These are phyloP conservation scores for Daldinia caldariorum DNA, from an alignment of 495 filamentous ascomycete genomes.

Conservation along the genomic window DNA sequence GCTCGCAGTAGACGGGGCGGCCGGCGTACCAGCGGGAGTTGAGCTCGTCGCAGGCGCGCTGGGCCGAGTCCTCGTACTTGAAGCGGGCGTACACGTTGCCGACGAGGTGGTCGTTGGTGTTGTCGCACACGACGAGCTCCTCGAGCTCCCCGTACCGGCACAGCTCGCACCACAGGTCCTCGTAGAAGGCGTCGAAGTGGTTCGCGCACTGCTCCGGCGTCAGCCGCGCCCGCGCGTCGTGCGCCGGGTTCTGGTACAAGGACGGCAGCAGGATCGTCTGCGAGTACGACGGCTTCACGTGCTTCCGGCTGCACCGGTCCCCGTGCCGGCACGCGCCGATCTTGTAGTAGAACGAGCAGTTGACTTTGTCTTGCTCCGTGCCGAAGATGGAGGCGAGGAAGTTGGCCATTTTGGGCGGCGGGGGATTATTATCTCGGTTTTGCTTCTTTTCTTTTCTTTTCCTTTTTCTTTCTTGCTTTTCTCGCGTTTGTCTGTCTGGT, in stretches of 20 bases:
- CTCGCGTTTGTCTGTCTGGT: neutral
- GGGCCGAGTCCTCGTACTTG: constrained; percentile 98
- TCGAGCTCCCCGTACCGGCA: constrained; percentile 92
- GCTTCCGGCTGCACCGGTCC: constrained; percentile 96
- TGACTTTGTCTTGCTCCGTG: constrained; percentile 97
- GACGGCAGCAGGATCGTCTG: constrained; percentile 98
- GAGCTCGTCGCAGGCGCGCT: constrained; percentile 90
- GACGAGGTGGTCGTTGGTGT: constrained; percentile 98
- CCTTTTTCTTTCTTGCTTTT: neutral
- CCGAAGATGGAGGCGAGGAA: constrained; percentile 99
- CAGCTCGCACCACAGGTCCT: constrained; percentile 99
- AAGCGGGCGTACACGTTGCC: constrained; percentile 99
- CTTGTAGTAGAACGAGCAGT: constrained; percentile 74
- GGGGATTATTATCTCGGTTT: neutral
- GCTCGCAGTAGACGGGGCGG: constrained; percentile 96
- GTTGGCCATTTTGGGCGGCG: constrained; percentile 72
- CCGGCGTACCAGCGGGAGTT: constrained; percentile 98
- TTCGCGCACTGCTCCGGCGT: constrained; percentile 93
- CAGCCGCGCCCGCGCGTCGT: constrained; percentile 97
- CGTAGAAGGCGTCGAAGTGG: constrained; percentile 99
- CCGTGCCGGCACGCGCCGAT: constrained; percentile 98
- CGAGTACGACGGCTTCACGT: constrained; percentile 97
- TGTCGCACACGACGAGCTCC: constrained; percentile 90
- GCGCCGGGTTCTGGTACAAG: constrained; percentile 98
- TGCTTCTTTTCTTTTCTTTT: neutral